Conservation (phyloP, 1,284 basidiomycete species). For the Cutaneotrichosporon spelunceum region DNA sequence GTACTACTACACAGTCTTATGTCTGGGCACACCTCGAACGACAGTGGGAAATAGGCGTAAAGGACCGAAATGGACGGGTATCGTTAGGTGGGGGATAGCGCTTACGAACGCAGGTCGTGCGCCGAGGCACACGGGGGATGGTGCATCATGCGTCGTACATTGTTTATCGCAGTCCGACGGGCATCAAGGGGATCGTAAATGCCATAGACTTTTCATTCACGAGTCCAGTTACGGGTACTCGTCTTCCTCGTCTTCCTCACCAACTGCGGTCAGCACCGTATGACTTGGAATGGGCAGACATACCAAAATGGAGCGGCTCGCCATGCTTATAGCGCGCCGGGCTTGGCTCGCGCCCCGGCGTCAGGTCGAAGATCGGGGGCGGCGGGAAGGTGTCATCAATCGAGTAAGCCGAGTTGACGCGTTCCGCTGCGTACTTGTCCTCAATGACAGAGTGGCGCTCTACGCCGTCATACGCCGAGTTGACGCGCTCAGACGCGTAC, state of each 20-base stretch:
- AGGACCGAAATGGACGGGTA: neutral
- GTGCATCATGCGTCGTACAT: neutral
- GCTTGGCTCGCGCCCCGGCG: slow-evolving; percentile 58
- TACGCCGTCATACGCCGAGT: slow-evolving; percentile 21
- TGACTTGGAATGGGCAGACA: slow-evolving; percentile 14
- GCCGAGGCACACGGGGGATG: neutral
- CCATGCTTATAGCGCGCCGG: slow-evolving; percentile 78
- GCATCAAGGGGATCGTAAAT: slow-evolving; percentile 2
- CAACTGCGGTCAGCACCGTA: slow-evolving; percentile 20
- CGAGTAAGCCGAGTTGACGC: slow-evolving; percentile 20
- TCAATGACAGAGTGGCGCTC: slow-evolving; percentile 18
- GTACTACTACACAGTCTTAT: slow-evolving; percentile 5
- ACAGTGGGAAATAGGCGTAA: neutral
- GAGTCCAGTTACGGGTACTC: neutral
- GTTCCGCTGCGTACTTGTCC: slow-evolving; percentile 20
- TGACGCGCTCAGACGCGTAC: slow-evolving; percentile 19
- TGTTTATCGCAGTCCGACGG: neutral
- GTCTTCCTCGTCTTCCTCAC: slow-evolving; percentile 69
- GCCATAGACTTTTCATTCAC: slow-evolving; percentile 2
- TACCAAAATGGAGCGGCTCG: slow-evolving; percentile 67
- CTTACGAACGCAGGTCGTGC: neutral
- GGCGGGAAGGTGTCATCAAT: slow-evolving; percentile 23
- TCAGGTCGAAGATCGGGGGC: slow-evolving; percentile 53
- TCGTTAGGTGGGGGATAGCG: neutral
- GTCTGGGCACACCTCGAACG: slow-evolving; percentile 5